These are phyloP conservation scores for Aspergillus ochraceus DNA, from an alignment of 2,329 filamentous ascomycete genomes.

Conservation along the genomic window DNA sequence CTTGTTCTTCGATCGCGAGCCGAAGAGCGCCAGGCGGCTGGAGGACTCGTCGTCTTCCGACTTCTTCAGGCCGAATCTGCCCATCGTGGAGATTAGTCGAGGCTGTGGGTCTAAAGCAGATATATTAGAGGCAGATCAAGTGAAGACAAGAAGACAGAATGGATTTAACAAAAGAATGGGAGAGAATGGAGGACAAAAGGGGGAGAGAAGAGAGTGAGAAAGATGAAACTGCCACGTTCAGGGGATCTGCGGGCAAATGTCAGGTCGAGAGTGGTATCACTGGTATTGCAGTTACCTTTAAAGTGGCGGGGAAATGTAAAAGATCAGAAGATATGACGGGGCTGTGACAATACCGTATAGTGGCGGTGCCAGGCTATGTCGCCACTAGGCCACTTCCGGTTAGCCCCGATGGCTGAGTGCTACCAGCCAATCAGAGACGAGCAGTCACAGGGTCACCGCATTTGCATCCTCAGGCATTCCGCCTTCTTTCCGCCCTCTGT, in stretches of 20 bases:
- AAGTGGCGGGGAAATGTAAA: not conserved
- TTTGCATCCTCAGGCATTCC: not conserved
- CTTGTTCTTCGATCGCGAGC: constrained; percentile 56
- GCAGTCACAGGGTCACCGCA: not conserved
- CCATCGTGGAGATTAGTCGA: constrained; percentile 24
- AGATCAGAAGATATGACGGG: constrained; percentile 11
- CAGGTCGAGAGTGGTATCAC: constrained; percentile 14
- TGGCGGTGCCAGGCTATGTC: constrained; percentile 15
- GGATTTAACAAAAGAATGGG: constrained; percentile 8
- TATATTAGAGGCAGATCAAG: not conserved
- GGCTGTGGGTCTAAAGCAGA: not conserved
- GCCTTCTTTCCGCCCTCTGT: not conserved
- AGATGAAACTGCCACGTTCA: constrained; percentile 21
- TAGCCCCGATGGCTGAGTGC: constrained; percentile 6
- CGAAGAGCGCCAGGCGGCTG: constrained; percentile 60
- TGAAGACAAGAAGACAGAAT: not conserved
- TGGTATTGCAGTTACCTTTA: constrained; percentile 14
- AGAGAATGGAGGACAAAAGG: constrained; percentile 7
- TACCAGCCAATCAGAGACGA: not conserved
- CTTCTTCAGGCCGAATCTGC: constrained; percentile 51
- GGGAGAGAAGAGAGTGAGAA: constrained; percentile 7
- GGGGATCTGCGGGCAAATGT: constrained; percentile 27
- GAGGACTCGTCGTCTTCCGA: constrained; percentile 51
- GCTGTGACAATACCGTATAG: not conserved
- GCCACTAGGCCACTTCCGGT: constrained; percentile 20